phyloP scores from a whole-genome alignment of 2,329 filamentous ascomycete species.

The Fusarium stilboides region DNA sequence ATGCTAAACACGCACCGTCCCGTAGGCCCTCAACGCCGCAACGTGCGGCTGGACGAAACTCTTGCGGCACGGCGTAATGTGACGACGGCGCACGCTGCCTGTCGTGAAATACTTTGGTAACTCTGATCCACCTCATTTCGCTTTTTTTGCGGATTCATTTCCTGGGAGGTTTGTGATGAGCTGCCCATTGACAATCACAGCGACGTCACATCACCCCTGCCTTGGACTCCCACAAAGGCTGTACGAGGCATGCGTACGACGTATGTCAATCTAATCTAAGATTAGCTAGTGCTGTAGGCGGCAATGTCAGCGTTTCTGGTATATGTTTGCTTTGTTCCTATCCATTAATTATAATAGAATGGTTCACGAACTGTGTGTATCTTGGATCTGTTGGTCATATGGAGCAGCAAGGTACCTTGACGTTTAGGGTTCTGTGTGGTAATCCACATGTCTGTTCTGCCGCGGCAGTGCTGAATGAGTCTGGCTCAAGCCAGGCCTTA shows the following conservation, averaged over 20 bases:
- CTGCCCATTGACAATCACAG: conserved; percentile 26
- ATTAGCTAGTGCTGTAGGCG: conserved; percentile 14
- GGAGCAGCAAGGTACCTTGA: neutral
- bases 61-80: conserved; percentile 38
- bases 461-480: conserved; percentile 44
- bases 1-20: conserved; percentile 47
- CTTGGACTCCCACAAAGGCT: conserved; percentile 26
- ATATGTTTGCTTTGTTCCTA: conserved; percentile 22
- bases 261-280: conserved; percentile 18
- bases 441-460: conserved; percentile 21
- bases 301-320: conserved; percentile 26
- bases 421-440: conserved; percentile 1
- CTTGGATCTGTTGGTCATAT: neutral
- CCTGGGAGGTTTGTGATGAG: conserved; percentile 39
- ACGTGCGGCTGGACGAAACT: conserved; percentile 28
- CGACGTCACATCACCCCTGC: conserved; percentile 45
- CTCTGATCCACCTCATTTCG: conserved; percentile 48
- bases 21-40: conserved; percentile 30
- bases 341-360: conserved; percentile 3
- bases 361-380: neutral
- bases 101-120: conserved; percentile 23
- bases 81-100: conserved; percentile 43
- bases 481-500: conserved; percentile 17
- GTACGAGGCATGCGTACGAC: conserved; percentile 27
- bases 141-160: conserved; percentile 48